These are phyloP conservation scores for Hypocreales sp. DNA, from an alignment of 2,329 filamentous ascomycete species.

Conservation along the genomic window DNA sequence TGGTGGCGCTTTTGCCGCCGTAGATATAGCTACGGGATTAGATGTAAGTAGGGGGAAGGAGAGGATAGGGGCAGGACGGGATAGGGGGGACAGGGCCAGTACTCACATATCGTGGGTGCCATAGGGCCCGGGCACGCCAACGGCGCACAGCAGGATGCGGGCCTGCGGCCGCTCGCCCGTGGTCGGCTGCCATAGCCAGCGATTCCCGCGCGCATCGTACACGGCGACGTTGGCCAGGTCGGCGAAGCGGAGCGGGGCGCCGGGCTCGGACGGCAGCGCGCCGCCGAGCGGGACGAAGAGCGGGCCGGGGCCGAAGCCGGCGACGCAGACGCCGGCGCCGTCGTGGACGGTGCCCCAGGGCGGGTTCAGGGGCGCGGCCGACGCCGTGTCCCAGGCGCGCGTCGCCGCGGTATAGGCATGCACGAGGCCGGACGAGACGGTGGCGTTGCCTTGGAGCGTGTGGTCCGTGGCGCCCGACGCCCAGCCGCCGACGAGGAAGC, in stretches of 20 bases:
- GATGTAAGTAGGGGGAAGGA: neutral
- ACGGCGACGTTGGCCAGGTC: neutral
- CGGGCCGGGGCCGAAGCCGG: neutral
- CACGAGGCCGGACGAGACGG: neutral
- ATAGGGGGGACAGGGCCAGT: no score
- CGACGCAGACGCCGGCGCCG: neutral
- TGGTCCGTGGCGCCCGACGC: neutral
- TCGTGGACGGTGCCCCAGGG: neutral
- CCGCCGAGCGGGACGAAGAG: neutral
- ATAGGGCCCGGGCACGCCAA: neutral
- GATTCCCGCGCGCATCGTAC: neutral
- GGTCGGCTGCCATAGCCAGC: neutral
- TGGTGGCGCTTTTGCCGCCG: neutral
- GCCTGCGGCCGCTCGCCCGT: no score
- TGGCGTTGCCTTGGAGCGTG: neutral
- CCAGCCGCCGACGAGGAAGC: neutral
- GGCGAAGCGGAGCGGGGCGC: no score
- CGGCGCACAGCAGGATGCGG: neutral
- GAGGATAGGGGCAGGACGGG: no score
- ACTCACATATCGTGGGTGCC: neutral
- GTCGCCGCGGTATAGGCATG: neutral
- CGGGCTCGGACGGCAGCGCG: no score
- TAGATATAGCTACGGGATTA: neutral
- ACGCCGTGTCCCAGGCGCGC: neutral
- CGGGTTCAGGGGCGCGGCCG: neutral